Percentiles rank a stretch among this genome's conserved stretches.
phyloP scores from a whole-genome alignment of 1,284 basidiomycete species.

The Boletus sp. region DNA sequence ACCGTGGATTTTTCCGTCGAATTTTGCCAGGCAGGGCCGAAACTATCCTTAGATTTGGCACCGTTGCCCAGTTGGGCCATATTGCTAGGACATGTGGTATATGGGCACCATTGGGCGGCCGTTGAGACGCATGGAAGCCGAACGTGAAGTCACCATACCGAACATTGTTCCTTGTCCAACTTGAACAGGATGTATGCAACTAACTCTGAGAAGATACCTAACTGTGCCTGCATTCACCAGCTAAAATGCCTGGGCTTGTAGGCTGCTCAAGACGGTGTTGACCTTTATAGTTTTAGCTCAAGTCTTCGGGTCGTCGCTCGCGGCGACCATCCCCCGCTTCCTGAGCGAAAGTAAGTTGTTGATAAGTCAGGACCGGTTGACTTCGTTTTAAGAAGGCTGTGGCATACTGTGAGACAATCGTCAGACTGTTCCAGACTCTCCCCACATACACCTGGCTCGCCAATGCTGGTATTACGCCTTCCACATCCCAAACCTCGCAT shows the following conservation, averaged over 20 bases:
- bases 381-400: slow-evolving; percentile 47
- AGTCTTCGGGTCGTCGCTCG: too few relatives aligned
- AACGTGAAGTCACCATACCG: too few relatives aligned
- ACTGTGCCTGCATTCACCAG: too few relatives aligned
- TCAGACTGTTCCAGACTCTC: slow-evolving; percentile 56
- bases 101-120: neutral
- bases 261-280: too few relatives aligned
- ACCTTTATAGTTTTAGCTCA: too few relatives aligned
- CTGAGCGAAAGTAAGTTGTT: slow-evolving; percentile 48
- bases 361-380: slow-evolving; percentile 6
- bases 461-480: slow-evolving; percentile 67
- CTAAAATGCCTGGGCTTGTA: slow-evolving; percentile 20
- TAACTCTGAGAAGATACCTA: too few relatives aligned
- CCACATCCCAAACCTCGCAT: slow-evolving; percentile 50
- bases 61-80: neutral
- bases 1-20: neutral
- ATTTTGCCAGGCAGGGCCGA: neutral
- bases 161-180: neutral
- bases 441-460: slow-evolving; percentile 72
- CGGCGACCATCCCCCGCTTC: too few relatives aligned
- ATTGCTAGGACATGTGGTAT: neutral
- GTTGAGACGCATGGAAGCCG: neutral
- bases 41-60: neutral
- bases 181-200: neutral
- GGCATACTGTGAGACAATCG: slow-evolving; percentile 66